A percentile compares a stretch with the other conserved stretches of the same genome.
Evolutionary conservation across 2,329 filamentous ascomycete species (phyloP).

Genomic region (Pyrenophora seminiperda): DNA sequence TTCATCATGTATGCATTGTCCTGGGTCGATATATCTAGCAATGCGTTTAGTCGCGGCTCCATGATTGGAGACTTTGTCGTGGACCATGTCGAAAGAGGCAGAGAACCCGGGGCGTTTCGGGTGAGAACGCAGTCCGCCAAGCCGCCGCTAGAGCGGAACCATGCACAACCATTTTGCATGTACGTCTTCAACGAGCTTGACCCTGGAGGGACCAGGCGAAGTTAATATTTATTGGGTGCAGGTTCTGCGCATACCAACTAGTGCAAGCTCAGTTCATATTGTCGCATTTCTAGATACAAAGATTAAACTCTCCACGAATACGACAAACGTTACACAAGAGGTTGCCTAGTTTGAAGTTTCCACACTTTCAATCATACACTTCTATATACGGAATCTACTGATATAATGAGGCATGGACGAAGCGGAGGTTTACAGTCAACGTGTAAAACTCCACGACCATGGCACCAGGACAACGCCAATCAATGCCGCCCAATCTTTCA

Average conservation of each 20-base stretch:
- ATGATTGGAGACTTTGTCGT: conserved; percentile 15
- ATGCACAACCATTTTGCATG: not conserved
- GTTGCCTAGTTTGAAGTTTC: not conserved
- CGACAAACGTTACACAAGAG: not conserved
- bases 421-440: not conserved
- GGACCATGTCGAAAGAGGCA: conserved; percentile 10
- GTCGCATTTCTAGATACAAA: too few relatives aligned
- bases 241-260: not conserved
- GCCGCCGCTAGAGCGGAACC: conserved; percentile 9
- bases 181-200: too few relatives aligned
- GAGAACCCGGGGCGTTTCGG: conserved; percentile 8
- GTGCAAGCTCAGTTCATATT: too few relatives aligned
- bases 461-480: conserved; percentile 12
- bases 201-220: too few relatives aligned
- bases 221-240: not conserved
- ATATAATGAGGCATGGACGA: not conserved
- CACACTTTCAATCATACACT: not conserved
- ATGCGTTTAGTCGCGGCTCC: conserved; percentile 13
- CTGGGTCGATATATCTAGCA: conserved; percentile 11
- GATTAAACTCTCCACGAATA: not conserved
- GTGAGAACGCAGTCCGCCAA: conserved; percentile 9
- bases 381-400: not conserved
- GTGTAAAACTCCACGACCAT: conserved; percentile 2
- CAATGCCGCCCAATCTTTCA: conserved; percentile 5
- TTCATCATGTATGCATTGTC: conserved; percentile 1